Percentiles rank a stretch among this genome's conserved stretches.
Conservation (phyloP, 75 land plant species). For the Pinus albicaulis region DNA sequence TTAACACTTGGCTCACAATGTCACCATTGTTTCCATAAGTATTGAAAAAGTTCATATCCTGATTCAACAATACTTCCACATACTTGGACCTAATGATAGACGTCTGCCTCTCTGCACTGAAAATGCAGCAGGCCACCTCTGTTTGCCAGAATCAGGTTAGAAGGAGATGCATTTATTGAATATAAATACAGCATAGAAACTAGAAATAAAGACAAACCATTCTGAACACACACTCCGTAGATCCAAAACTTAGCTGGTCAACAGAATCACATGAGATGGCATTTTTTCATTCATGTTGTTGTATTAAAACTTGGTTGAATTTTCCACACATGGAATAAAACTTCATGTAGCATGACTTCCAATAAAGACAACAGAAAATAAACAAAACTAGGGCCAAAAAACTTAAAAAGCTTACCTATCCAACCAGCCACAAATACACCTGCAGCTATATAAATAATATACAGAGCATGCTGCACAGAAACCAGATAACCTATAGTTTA, state of each 20-base stretch:
- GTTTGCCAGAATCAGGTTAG: conserved; percentile 7
- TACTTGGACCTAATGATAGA: conserved; percentile 39
- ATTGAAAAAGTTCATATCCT: conserved; percentile 49
- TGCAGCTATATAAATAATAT: conserved; percentile 44
- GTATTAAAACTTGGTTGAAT: neutral
- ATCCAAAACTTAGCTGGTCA: neutral
- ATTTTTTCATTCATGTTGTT: neutral
- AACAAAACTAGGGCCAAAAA: neutral
- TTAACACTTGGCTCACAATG: conserved; percentile 51
- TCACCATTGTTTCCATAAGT: conserved; percentile 42
- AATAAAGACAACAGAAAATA: neutral
- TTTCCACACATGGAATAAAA: neutral
- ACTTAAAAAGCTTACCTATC: conserved; percentile 47
- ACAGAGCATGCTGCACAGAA: conserved; percentile 37
- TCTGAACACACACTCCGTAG: neutral
- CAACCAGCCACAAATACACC: conserved; percentile 42
- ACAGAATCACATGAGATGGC: neutral
- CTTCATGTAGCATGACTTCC: neutral
- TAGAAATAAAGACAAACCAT: neutral
- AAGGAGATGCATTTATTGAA: neutral
- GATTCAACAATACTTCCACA: conserved; percentile 41
- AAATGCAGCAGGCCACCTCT: conserved; percentile 58
- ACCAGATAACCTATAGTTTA: neutral
- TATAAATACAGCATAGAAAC: neutral
- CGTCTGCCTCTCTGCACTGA: conserved; percentile 48